Percentiles rank a stretch among this genome's conserved stretches.
phyloP scores from a whole-genome alignment of 768 basidiomycete species.

The Auriscalpium vulgare region DNA sequence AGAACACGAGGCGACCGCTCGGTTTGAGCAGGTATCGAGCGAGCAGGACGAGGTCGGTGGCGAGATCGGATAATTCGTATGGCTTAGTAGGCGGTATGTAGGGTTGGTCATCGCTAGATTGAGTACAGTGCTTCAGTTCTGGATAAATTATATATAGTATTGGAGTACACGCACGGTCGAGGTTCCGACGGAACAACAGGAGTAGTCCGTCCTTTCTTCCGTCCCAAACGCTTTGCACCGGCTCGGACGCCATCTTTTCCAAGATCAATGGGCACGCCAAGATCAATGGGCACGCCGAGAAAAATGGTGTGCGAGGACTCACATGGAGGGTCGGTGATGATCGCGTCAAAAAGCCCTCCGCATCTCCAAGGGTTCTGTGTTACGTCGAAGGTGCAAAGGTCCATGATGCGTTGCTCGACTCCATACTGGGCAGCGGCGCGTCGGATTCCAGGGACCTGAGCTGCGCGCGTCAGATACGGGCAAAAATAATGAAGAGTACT shows the following conservation, averaged over 20 bases:
- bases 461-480: constrained; percentile 16
- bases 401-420: constrained; percentile 61
- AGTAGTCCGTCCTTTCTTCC: constrained; percentile 42
- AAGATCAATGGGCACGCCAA: background rate
- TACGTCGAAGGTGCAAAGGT: constrained; percentile 89
- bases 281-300: background rate
- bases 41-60: constrained; percentile 70
- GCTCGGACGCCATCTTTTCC: constrained; percentile 81
- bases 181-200: constrained; percentile 3
- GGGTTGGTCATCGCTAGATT: constrained; percentile 45
- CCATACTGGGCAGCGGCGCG: constrained; percentile 84
- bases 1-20: constrained; percentile 87
- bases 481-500: background rate
- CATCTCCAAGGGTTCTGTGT: constrained; percentile 84
- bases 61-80: constrained; percentile 84
- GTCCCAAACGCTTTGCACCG: constrained; percentile 74
- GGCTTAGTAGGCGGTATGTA: constrained; percentile 89
- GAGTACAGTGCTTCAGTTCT: background rate
- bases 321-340: constrained; percentile 94
- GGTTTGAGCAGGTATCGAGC: constrained; percentile 82
- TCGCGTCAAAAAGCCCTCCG: constrained; percentile 88
- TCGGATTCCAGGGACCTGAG: constrained; percentile 56
- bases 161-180: constrained; percentile 32
- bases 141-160: background rate
- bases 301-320: constrained; percentile 22